A percentile compares a stretch with the other conserved stretches of the same genome.
Evolutionary conservation across 805 yeast species (phyloP).

Genomic region (Sugiyamaella smithiae): DNA sequence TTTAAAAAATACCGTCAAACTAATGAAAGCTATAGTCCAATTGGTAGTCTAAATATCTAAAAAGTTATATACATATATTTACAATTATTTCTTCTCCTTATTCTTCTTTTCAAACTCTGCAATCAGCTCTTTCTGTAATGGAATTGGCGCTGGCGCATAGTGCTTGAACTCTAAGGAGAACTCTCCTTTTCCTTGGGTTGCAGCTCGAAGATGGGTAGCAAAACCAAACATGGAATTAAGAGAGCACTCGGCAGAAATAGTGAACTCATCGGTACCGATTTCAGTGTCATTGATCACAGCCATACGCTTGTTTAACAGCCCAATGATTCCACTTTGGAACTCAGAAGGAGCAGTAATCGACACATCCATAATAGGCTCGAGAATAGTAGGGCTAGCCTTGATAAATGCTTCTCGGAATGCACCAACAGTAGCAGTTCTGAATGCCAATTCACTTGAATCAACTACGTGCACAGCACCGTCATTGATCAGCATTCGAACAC

Average conservation of each 20-base stretch:
- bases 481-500: constrained; percentile 87
- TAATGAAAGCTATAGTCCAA: too few relatives aligned
- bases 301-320: constrained; percentile 83
- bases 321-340: constrained; percentile 92
- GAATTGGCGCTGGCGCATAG: constrained; percentile 87
- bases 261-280: constrained; percentile 90
- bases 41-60: too few relatives aligned
- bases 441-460: constrained; percentile 93
- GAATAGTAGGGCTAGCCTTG: constrained; percentile 77
- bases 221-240: constrained; percentile 94
- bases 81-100: constrained; percentile 34
- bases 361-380: constrained; percentile 96
- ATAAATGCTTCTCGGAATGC: constrained; percentile 92
- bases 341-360: constrained; percentile 93
- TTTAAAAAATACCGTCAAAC: too few relatives aligned
- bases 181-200: constrained; percentile 98
- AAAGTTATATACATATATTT: not conserved
- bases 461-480: constrained; percentile 98
- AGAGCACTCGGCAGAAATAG: constrained; percentile 93
- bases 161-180: constrained; percentile 92
- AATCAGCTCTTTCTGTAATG: constrained; percentile 83
- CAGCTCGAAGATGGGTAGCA: constrained; percentile 91
- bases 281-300: constrained; percentile 94
- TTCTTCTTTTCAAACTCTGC: constrained; percentile 72
- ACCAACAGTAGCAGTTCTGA: constrained; percentile 85